Percentiles rank a stretch among this genome's conserved stretches.
phyloP scores from a whole-genome alignment of 148 eudicot species.

The Fallopia convolvulus region DNA sequence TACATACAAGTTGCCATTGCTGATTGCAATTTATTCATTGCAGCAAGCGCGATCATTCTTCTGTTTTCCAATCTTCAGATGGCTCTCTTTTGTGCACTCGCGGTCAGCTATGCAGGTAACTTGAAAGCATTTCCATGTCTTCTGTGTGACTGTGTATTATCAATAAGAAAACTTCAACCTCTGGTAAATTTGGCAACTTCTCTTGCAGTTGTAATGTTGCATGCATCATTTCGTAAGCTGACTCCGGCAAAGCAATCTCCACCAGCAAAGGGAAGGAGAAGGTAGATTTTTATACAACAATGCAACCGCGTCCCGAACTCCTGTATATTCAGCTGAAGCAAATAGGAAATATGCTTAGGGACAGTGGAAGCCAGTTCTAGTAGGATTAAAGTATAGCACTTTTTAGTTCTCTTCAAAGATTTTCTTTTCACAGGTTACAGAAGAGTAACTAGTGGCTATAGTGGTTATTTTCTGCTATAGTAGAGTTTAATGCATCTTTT shows the following conservation, averaged over 20 bases:
- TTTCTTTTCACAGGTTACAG: neutral
- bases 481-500: neutral
- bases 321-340: neutral
- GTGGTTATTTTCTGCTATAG: neutral
- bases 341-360: neutral
- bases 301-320: neutral
- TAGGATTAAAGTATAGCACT: neutral
- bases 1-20: neutral
- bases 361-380: neutral
- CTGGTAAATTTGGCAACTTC: neutral
- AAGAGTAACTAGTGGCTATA: neutral
- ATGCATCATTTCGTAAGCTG: constrained; percentile 81
- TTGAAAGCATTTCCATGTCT: neutral
- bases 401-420: neutral
- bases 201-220: constrained; percentile 57
- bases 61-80: constrained; percentile 65
- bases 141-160: neutral
- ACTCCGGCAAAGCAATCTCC: constrained; percentile 53
- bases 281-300: constrained; percentile 14
- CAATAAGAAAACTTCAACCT: neutral
- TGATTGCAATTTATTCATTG: constrained; percentile 14
- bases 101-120: constrained; percentile 68
- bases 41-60: constrained; percentile 64
- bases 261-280: constrained; percentile 26
- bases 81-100: constrained; percentile 63